These are phyloP conservation scores for Daldinia childiae DNA, from an alignment of 495 filamentous ascomycete species.

Conservation along the genomic window DNA sequence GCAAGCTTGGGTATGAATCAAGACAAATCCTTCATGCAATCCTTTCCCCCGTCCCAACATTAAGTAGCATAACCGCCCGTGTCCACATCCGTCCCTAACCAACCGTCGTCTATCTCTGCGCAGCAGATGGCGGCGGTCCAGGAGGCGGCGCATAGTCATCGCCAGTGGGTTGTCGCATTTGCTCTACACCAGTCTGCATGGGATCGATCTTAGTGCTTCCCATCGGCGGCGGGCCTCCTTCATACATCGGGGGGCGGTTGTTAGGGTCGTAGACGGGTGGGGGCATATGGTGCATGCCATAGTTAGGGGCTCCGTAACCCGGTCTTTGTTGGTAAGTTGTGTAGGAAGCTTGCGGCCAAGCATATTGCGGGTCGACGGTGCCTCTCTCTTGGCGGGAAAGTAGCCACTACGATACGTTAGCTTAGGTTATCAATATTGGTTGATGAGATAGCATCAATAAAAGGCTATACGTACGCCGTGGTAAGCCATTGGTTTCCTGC, in stretches of 20 bases:
- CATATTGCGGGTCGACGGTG: slow-evolving; percentile 62
- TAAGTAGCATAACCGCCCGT: neutral
- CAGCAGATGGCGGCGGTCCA: slow-evolving; percentile 55
- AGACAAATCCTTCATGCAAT: slow-evolving; percentile 2
- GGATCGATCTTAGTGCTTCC: slow-evolving; percentile 67
- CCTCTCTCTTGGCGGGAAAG: slow-evolving; percentile 64
- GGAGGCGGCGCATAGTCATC: slow-evolving; percentile 55
- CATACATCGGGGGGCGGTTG: slow-evolving; percentile 60
- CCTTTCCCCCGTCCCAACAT: neutral
- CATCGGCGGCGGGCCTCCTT: slow-evolving; percentile 62
- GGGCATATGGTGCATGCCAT: slow-evolving; percentile 68
- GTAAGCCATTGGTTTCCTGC: slow-evolving; percentile 69
- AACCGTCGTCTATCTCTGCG: slow-evolving; percentile 38
- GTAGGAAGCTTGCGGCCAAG: slow-evolving; percentile 52
- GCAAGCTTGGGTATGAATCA: slow-evolving; percentile 1
- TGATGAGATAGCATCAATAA: neutral
- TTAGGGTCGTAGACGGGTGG: slow-evolving; percentile 63
- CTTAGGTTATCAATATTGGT: neutral
- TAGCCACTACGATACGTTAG: slow-evolving; percentile 64
- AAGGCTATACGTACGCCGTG: slow-evolving; percentile 65
- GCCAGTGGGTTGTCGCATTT: slow-evolving; percentile 36
- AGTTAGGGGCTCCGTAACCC: slow-evolving; percentile 46
- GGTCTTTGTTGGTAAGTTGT: slow-evolving; percentile 43
- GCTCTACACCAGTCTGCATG: slow-evolving; percentile 53
- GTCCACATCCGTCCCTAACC: neutral